Evolutionary conservation across 768 basidiomycete species (phyloP), one percentile per base, ranked within the genome.

Genomic region (Rhodotorula babjevae): DNA sequence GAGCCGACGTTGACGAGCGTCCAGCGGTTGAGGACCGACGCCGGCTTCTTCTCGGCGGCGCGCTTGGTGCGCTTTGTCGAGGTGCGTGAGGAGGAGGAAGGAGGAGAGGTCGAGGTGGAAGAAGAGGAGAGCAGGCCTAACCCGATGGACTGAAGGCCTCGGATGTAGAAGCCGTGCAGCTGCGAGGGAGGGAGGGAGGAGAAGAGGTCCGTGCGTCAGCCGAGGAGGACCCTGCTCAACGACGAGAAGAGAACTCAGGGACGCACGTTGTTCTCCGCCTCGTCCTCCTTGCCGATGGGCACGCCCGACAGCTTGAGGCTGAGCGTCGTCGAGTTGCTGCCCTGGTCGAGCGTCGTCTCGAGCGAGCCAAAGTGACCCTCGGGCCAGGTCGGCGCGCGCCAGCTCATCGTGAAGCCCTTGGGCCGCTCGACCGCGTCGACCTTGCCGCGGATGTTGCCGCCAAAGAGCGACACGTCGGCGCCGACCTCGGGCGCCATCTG

Each of bases 371-470:
- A 78, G 60, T 78, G 74, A 21, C 69, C 67, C 33, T 79, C 78
- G 10, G 78, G 77, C 78, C 78, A 79, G 1, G 72, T 77, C 44
- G 78, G 78, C 23, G 78, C 78, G 53, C 78, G 49, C 78, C 78
- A 79, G 23, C 62, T 66, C 33, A 66, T 65, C 25, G 55, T 61
- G 44, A 78, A 55, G 21, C 44, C 44, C 56, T 68, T 72, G 8
- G 77, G 78, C 44, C 44, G 27, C 25, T 72, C 66, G 46, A 74
- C 75, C 31, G 63, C 33, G 18, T 62, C 53, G 10, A 79, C 72
- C 68, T 75, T 75, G 55, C 78, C 78, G 9, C 42, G 47, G 59
- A 79, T 77, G 72, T 79, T 79, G 53, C 78, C 78, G 19, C 78
- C 77, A 33, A 79, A 79, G 21, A 79, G 64, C 15, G 58, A 63